Evolutionary conservation across 179 eudicot species (phyloP).

Genomic region (Amaranthus tricolor): DNA sequence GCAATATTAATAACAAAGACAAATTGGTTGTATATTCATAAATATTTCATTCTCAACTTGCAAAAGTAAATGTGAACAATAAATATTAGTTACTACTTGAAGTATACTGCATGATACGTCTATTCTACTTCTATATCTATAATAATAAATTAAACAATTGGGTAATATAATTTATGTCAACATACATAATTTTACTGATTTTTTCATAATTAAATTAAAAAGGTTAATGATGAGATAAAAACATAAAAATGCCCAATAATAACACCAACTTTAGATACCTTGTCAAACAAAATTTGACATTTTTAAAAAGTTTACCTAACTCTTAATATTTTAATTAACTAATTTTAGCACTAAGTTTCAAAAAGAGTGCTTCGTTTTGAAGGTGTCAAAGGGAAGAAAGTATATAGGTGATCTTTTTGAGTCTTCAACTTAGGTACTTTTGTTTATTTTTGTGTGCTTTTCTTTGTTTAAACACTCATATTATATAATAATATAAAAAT

Average conservation of each 20-base stretch:
- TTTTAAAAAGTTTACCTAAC: conserved; percentile 2
- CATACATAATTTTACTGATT: not conserved
- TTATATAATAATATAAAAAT: not conserved
- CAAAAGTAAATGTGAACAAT: conserved; percentile 12
- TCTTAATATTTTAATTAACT: not conserved
- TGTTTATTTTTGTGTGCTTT: not conserved
- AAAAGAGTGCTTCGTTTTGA: conserved; percentile 6
- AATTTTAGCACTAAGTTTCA: not conserved
- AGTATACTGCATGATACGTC: not conserved
- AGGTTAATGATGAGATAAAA: not conserved
- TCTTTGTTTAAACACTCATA: not conserved
- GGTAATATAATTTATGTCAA: not conserved
- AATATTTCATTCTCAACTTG: not conserved
- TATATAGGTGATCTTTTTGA: not conserved
- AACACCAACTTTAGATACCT: conserved; percentile 15
- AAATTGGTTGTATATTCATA: not conserved
- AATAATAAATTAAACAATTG: not conserved
- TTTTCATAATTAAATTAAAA: not conserved
- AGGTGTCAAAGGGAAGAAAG: conserved; percentile 3
- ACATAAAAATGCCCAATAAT: not conserved
- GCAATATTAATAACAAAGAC: too few relatives aligned
- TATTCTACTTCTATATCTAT: too few relatives aligned
- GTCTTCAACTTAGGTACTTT: not conserved
- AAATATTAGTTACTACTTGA: not conserved
- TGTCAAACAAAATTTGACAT: conserved; percentile 10